A percentile compares a stretch with the other conserved stretches of the same genome.
These are phyloP conservation scores for Phyllostachys edulis DNA, from an alignment of 176 grass and related monocot species.

Conservation along the genomic window DNA sequence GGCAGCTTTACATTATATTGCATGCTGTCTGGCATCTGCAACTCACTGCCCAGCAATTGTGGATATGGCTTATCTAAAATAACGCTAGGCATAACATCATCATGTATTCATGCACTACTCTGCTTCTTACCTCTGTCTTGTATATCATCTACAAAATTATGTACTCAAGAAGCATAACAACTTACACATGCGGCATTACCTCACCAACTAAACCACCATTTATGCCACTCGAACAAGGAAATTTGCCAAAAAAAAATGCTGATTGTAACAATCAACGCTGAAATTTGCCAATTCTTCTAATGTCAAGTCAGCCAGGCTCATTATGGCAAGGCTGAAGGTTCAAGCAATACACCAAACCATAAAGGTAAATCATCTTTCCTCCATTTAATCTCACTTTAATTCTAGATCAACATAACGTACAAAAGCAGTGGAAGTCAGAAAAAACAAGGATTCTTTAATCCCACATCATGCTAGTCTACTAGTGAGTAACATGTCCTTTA, in stretches of 20 bases:
- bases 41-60: neutral
- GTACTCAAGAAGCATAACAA: conserved; percentile 1
- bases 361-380: neutral
- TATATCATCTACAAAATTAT: neutral
- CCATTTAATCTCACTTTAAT: neutral
- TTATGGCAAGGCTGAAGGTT: neutral
- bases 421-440: neutral
- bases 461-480: neutral
- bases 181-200: neutral
- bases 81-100: neutral
- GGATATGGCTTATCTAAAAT: neutral
- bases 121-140: neutral
- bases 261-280: neutral
- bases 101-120: neutral
- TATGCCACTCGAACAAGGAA: neutral
- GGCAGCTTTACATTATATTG: neutral
- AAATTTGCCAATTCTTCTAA: neutral
- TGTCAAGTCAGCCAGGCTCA: neutral
- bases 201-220: neutral
- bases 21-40: neutral
- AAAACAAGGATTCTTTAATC: neutral
- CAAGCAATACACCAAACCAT: neutral
- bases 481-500: conserved; percentile 9
- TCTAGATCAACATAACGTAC: neutral
- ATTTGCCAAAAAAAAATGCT: neutral